phyloP scores from a whole-genome alignment of 176 grass and related monocot species.

The Juncus inflexus region DNA sequence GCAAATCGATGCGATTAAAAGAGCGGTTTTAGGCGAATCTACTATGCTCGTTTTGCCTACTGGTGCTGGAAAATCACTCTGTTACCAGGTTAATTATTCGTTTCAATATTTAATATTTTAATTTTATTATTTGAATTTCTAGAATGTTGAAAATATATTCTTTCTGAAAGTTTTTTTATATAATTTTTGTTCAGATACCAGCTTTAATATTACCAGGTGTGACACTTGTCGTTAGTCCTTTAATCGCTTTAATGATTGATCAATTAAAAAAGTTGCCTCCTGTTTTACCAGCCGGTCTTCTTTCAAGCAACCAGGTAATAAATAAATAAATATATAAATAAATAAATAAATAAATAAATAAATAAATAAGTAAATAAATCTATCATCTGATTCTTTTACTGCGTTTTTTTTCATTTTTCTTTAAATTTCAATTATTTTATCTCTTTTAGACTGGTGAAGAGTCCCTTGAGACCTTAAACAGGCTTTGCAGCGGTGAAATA shows the following conservation, averaged over 20 bases:
- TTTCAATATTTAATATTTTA: background rate
- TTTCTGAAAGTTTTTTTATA: background rate
- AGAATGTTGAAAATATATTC: too few species aligned
- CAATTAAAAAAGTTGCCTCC: constrained; percentile 87
- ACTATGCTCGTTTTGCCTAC: constrained; percentile 86
- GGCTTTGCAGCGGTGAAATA: constrained; percentile 62
- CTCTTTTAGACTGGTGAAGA: constrained; percentile 55
- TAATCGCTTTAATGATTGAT: constrained; percentile 92
- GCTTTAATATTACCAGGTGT: constrained; percentile 85
- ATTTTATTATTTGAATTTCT: constrained; percentile 1
- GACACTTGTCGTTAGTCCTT: constrained; percentile 89
- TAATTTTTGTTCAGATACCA: constrained; percentile 48
- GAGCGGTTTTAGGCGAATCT: constrained; percentile 58
- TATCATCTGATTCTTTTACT: background rate
- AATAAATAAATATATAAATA: background rate
- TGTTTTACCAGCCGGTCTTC: constrained; percentile 72
- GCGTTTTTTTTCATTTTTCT: constrained; percentile 24
- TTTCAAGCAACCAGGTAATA: constrained; percentile 84
- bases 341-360: too few species aligned
- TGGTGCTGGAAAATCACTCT: constrained; percentile 91
- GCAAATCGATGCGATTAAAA: constrained; percentile 74
- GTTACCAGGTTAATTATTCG: constrained; percentile 61
- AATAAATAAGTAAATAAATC: too few species aligned
- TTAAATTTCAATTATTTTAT: constrained; percentile 3
- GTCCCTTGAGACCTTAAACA: constrained; percentile 58